Conservation (phyloP, 176 grass and related monocot species). For the Calamus simplicifolius region DNA sequence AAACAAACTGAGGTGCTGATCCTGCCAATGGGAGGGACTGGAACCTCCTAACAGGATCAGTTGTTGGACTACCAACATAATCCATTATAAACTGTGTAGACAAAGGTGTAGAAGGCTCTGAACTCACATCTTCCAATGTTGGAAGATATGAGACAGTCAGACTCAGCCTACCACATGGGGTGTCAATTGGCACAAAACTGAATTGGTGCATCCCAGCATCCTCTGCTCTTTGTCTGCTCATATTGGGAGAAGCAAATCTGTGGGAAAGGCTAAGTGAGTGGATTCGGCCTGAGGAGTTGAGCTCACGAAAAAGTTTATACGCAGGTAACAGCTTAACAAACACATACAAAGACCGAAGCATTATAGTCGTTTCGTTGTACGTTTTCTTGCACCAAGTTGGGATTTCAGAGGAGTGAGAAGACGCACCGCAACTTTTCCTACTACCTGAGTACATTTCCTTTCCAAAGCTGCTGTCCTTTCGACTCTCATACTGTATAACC, state of each 20-base stretch:
- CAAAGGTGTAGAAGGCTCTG: constrained; percentile 33
- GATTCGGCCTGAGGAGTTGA: constrained; percentile 67
- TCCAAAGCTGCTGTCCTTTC: constrained; percentile 16
- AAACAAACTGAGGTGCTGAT: constrained; percentile 24
- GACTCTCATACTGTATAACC: constrained; percentile 70
- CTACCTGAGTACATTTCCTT: not conserved
- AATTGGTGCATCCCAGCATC: constrained; percentile 61
- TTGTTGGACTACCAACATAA: constrained; percentile 73
- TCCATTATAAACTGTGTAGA: constrained; percentile 60
- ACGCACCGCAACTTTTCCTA: constrained; percentile 29
- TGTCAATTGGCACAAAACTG: constrained; percentile 70
- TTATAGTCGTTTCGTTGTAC: constrained; percentile 36
- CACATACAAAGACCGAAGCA: constrained; percentile 68
- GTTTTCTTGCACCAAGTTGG: constrained; percentile 36
- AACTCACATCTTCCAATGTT: constrained; percentile 33
- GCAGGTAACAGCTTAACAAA: constrained; percentile 79
- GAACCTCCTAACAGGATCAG: constrained; percentile 49
- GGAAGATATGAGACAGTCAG: constrained; percentile 69
- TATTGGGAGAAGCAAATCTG: constrained; percentile 55
- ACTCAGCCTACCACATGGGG: constrained; percentile 50
- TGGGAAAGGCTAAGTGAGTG: constrained; percentile 52
- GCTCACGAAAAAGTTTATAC: constrained; percentile 61
- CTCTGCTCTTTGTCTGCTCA: constrained; percentile 25
- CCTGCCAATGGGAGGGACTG: constrained; percentile 44
- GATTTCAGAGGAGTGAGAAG: constrained; percentile 17